Base-by-base conservation (phyloP, 805 yeast species). In the Yarrowia sp. region DNA sequence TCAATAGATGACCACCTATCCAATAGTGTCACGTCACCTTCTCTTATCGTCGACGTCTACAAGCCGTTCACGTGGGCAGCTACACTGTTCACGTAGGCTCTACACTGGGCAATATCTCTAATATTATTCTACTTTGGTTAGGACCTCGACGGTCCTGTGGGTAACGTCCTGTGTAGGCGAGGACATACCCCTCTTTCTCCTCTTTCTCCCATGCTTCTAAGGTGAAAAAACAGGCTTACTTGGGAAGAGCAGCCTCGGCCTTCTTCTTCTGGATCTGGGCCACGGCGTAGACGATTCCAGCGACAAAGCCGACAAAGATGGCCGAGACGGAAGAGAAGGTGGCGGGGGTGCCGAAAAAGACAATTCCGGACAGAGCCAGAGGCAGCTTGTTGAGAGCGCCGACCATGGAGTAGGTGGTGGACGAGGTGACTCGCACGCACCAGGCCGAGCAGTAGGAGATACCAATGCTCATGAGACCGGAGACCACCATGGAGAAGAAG, bases 381-480 rank as follows among this genome's bases (percentile, higher is more conserved):
- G 99, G 99, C 75, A 95, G 87, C 82, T 95, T 95, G 87, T 95
- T 95, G 79, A 95, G 86, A 67, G 99, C 99, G 79, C 99, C 99
- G 69, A 95, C 98, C 99, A 95, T 95, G 67, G 97, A 92, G 83
- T 95, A 95, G 68, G 99, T 95, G 68, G 99, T 95, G 34, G 98
- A 93, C 24, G 98, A 92, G 52, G 99, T 95, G 71, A 95, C 98
- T 83, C 99, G 91, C 72, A 95, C 97, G 86, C 99, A 95, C 99
- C 99, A 95, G 70, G 98, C 99, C 13, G 98, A 92, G 80, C 97
- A 92, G 86, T 95, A 95, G 53, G 98, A 94, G 78, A 95, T 95
- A 82, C 97, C 98, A 66, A 95, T 97, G 39, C 98, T 89, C 53
- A 96, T 89, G 73, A 91, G 86, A 79, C 99, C 99, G 43, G 97